Evolutionary conservation across 108 stramenopile genomes (phyloP), one percentile per base, ranked within the genome.

Genomic region (Hondaea fermentalgiana): DNA sequence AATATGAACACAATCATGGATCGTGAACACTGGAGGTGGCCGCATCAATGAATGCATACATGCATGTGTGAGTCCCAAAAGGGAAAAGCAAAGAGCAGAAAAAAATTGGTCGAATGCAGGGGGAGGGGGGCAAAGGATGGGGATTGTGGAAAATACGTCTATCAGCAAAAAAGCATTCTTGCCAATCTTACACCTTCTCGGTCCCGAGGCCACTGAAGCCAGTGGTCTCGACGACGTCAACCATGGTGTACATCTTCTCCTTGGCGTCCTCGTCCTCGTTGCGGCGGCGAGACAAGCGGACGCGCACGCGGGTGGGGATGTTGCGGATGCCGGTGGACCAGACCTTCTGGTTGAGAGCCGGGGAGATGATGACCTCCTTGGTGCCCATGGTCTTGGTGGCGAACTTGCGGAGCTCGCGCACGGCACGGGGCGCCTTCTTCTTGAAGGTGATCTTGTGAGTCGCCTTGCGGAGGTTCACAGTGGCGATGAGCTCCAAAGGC

Each of bases 241-340:
- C 98, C 87, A 97, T 94, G 83, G 99, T 99, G 97, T 98, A 99
- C 76, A 99, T 95, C 93, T 97, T 72, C 93, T 99, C 98, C 25
- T 95, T 96, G 60, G 98, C 97, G 90, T 99, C 98, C 93, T 99
- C 98, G 90, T 98, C 98, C 92, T 98, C 98, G 94, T 98, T 98
- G 90, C 98, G 94, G 97, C 97, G 97, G 93, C 99, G 96, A 51
- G 94, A 94, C 87, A 99, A 95, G 83, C 97, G 93, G 21, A 99
- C 99, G 88, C 99, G 97, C 58, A 99, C 96, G 88, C 99, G 94
- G 72, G 91, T 94, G 72, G 99, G 99, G 60, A 97, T 95, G 94
- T 98, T 98, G 91, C 97, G 96, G 87, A 99, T 95, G 60, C 99
- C 99, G 64, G 95, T 95, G 71, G 90, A 71, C 97, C 97, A 98